Evolutionary conservation across 2,329 filamentous ascomycete species (phyloP), one percentile per base, ranked within the genome.

Genomic region (Xylariomycetidae sp.): DNA sequence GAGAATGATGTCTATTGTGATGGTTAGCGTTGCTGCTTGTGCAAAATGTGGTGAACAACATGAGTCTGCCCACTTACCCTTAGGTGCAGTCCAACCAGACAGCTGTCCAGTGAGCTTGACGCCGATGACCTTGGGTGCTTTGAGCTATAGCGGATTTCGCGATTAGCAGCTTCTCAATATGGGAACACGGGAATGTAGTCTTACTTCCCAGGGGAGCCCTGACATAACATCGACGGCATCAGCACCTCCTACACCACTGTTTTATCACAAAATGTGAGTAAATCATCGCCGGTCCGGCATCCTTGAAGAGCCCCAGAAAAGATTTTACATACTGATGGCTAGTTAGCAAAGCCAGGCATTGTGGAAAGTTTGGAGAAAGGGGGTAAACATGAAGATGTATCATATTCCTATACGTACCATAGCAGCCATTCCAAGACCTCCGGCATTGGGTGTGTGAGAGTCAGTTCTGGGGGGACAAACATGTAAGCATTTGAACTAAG

Each of bases 201-300:
- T 8, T 1, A 16, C 9, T 12, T 11, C 3, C 16, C 16, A 19
- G 27, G 11, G 19, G 11, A 11, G 16, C 8, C 16, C 17, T 13
- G 11, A 30, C 88, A 98, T 95, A 54, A 96, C 92, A 67, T 98
- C 92, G 56, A 97, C 92, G 39, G 92, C 92, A 69, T 97, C 92
- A 58, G 90, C 92, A 77, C 92, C 90, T 70, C 92, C 90, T 45
- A 96, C 90, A 81, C 89, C 90, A 59, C n/a, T n/a, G n/a, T n/a
- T n/a, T n/a, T n/a, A n/a, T n/a, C n/a, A n/a, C n/a, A n/a, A n/a
- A n/a, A n/a, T n/a, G n/a, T n/a, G n/a, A n/a, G n/a, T n/a, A n/a
- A n/a, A n/a, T n/a, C n/a, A n/a, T n/a, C n/a, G n/a, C n/a, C n/a
- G n/a, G n/a, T n/a, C n/a, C n/a, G n/a, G n/a, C n/a, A n/a, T n/a